Conservation (phyloP, 2,329 filamentous ascomycete species). For the Diaporthe humulicola region DNA sequence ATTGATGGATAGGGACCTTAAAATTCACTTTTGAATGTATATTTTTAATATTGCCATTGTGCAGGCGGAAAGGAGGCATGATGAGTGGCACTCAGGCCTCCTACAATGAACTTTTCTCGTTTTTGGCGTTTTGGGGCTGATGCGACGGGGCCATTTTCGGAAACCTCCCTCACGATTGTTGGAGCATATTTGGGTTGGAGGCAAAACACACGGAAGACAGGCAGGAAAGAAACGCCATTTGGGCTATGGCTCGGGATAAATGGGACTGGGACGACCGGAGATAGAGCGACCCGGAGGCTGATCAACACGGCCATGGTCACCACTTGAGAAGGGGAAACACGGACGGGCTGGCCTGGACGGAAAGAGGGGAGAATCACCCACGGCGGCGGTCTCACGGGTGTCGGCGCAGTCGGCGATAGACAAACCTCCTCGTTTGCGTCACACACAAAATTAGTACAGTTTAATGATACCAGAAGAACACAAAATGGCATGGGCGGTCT, state of each 20-base stretch:
- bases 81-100: constrained; percentile 20
- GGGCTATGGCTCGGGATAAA: constrained; percentile 13
- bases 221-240: constrained; percentile 20
- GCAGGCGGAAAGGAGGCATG: constrained; percentile 25
- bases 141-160: constrained; percentile 3
- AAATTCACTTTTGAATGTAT: constrained; percentile 33
- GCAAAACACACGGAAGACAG: constrained; percentile 15
- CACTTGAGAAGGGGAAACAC: constrained; percentile 19
- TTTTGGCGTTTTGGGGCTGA: constrained; percentile 25
- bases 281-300: constrained; percentile 23
- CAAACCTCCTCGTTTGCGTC: constrained; percentile 12
- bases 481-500: constrained; percentile 15
- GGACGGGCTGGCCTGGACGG: constrained; percentile 40
- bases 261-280: constrained; percentile 6
- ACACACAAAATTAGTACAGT: constrained; percentile 35
- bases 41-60: constrained; percentile 39
- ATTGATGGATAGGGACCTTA: not conserved
- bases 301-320: not conserved
- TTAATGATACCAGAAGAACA: constrained; percentile 40
- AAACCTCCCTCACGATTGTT: not conserved
- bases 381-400: constrained; percentile 22
- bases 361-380: constrained; percentile 14
- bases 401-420: constrained; percentile 26
- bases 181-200: constrained; percentile 14
- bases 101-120: not conserved